A percentile compares a stretch with the other conserved stretches of the same genome.
phyloP scores from a whole-genome alignment of 2,329 filamentous ascomycete species.

The Venturia nashicola region DNA sequence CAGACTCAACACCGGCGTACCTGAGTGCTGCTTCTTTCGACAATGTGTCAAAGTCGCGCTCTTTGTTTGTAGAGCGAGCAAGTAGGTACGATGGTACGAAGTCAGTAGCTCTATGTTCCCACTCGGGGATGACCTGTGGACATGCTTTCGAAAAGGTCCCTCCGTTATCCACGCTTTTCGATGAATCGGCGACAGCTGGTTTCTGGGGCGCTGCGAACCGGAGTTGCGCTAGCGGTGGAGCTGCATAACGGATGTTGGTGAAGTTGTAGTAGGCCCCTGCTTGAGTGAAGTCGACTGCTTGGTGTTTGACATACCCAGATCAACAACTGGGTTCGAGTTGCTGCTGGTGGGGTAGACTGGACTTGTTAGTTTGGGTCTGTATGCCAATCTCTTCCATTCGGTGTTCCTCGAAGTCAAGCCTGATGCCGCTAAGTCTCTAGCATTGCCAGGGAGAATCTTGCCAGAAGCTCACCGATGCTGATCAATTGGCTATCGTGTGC shows the following conservation, averaged over 20 bases:
- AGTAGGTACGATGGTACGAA: slow-evolving; percentile 22
- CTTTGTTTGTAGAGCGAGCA: not conserved
- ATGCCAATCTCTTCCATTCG: not conserved
- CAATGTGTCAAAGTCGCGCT: not conserved
- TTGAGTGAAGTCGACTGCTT: slow-evolving; percentile 35
- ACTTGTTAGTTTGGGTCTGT: not conserved
- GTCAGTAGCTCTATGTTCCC: slow-evolving; percentile 23
- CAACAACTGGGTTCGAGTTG: slow-evolving; percentile 32
- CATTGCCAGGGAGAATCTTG: no score
- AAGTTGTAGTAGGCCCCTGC: slow-evolving; percentile 39
- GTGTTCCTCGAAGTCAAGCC: no score
- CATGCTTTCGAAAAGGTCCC: slow-evolving; percentile 27
- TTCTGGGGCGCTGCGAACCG: slow-evolving; percentile 37
- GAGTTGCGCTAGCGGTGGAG: slow-evolving; percentile 38
- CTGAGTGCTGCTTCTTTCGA: not conserved
- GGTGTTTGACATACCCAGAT: slow-evolving; percentile 43
- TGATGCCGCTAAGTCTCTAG: no score
- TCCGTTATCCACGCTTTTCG: slow-evolving; percentile 28
- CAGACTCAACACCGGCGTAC: not conserved
- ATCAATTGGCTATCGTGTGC: no score
- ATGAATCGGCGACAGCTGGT: slow-evolving; percentile 16
- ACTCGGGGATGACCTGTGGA: slow-evolving; percentile 29
- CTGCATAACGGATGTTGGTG: slow-evolving; percentile 44
- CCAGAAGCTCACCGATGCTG: no score
- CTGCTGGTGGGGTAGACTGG: not conserved